Percentiles rank a stretch among this genome's conserved stretches.
phyloP scores from a whole-genome alignment of 345 rosid species.

The Pistacia integerrima region DNA sequence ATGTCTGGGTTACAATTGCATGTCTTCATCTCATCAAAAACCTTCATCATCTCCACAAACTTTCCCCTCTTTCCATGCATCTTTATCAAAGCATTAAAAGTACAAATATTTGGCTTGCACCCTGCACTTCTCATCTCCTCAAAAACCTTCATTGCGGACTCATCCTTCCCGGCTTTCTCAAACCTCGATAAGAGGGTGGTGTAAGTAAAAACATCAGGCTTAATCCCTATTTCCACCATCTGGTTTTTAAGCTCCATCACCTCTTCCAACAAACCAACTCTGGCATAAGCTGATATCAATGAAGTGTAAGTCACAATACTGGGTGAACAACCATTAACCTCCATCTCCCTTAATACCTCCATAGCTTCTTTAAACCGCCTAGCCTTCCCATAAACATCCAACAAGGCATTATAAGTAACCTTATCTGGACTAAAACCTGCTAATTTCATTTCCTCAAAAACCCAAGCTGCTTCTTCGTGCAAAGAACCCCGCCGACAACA shows the following conservation, averaged over 20 bases:
- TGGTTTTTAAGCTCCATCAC: slow-evolving; percentile 76
- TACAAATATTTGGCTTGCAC: slow-evolving; percentile 89
- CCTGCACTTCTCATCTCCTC: slow-evolving; percentile 79
- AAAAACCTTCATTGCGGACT: slow-evolving; percentile 67
- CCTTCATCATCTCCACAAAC: slow-evolving; percentile 88
- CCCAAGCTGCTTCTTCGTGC: slow-evolving; percentile 74
- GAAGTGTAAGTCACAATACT: slow-evolving; percentile 82
- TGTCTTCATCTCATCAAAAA: slow-evolving; percentile 75
- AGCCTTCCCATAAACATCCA: slow-evolving; percentile 93
- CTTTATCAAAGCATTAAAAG: slow-evolving; percentile 91
- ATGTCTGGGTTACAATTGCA: slow-evolving; percentile 72
- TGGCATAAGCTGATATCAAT: slow-evolving; percentile 79
- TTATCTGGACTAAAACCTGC: slow-evolving; percentile 77
- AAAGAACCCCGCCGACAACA: slow-evolving; percentile 89
- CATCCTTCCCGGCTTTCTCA: slow-evolving; percentile 86
- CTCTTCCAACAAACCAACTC: slow-evolving; percentile 73
- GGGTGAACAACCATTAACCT: slow-evolving; percentile 61
- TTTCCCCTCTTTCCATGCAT: slow-evolving; percentile 91
- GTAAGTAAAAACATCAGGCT: slow-evolving; percentile 93
- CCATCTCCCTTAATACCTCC: slow-evolving; percentile 86
- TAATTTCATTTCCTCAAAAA: slow-evolving; percentile 71
- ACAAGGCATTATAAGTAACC: slow-evolving; percentile 77
- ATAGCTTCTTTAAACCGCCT: slow-evolving; percentile 80
- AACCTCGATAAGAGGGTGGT: slow-evolving; percentile 88
- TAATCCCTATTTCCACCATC: slow-evolving; percentile 69